Percentiles rank a stretch among this genome's conserved stretches.
phyloP scores from a whole-genome alignment of 768 basidiomycete genomes.

The Tulasnella sp. region DNA sequence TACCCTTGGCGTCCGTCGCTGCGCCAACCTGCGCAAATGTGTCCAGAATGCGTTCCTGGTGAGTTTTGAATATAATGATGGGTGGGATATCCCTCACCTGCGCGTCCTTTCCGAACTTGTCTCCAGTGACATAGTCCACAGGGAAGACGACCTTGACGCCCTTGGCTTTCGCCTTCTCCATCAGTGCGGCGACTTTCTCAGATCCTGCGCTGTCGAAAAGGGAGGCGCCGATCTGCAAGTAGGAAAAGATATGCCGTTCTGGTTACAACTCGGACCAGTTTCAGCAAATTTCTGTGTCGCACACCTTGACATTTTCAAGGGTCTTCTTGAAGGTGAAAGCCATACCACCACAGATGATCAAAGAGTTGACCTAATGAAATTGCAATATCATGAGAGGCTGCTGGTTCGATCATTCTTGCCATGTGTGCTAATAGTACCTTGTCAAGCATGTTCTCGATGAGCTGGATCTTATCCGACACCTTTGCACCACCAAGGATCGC shows the following conservation, averaged over 20 bases:
- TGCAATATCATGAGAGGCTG: conserved; percentile 6
- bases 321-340: conserved; percentile 99
- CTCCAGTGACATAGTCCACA: conserved; percentile 84
- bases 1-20: conserved; percentile 76
- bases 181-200: conserved; percentile 67
- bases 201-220: conserved; percentile 86
- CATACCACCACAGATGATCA: conserved; percentile 98
- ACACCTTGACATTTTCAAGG: conserved; percentile 60
- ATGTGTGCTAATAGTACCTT: conserved; percentile 38
- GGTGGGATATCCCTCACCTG: conserved; percentile 35
- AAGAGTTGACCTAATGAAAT: conserved; percentile 62
- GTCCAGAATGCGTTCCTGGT: neutral
- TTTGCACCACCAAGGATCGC: conserved; percentile 98
- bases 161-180: conserved; percentile 87
- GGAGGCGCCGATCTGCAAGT: conserved; percentile 92
- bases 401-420: too few relatives aligned
- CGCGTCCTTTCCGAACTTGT: conserved; percentile 92
- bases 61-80: neutral
- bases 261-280: neutral
- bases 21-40: conserved; percentile 40
- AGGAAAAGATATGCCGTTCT: too few relatives aligned
- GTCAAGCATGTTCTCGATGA: conserved; percentile 98
- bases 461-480: conserved; percentile 96
- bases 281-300: too few relatives aligned
- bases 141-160: conserved; percentile 93